Evolutionary conservation across 2,329 filamentous ascomycete genomes (phyloP).

Genomic region (Microsporum canis): DNA sequence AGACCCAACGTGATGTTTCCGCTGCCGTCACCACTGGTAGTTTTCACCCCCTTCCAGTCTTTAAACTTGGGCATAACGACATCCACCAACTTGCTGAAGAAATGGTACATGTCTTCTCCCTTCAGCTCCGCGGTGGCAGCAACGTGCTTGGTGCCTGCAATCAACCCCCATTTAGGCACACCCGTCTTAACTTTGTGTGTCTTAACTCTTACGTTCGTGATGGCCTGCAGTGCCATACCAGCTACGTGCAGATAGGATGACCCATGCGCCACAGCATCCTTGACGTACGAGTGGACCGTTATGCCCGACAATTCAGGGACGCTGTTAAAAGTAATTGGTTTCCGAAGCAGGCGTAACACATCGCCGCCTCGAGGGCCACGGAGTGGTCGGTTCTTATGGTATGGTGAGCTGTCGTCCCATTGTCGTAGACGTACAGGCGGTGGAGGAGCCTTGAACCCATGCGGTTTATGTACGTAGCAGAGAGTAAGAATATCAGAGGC

Average conservation of each 20-base stretch:
- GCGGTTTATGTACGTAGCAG: constrained; percentile 74
- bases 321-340: constrained; percentile 64
- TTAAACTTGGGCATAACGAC: constrained; percentile 91
- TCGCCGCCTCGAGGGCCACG: constrained; percentile 74
- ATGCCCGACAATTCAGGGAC: constrained; percentile 72
- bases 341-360: constrained; percentile 38
- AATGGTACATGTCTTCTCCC: constrained; percentile 76
- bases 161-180: constrained; percentile 64
- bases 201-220: constrained; percentile 63
- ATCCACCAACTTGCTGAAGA: constrained; percentile 80
- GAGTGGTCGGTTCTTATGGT: constrained; percentile 81
- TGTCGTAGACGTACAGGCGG: constrained; percentile 58
- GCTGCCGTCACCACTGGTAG: constrained; percentile 68
- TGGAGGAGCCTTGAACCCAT: constrained; percentile 53
- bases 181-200: constrained; percentile 59
- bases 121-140: constrained; percentile 66
- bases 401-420: constrained; percentile 87
- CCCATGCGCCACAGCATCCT: constrained; percentile 56
- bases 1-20: constrained; percentile 84
- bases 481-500: constrained; percentile 80
- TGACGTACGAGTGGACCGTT: constrained; percentile 65
- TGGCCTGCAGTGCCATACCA: constrained; percentile 71
- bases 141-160: constrained; percentile 54
- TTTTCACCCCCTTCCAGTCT: constrained; percentile 77
- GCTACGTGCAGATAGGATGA: constrained; percentile 69